Conservation (phyloP, 345 rosid genomes). For the Salix purpurea region DNA sequence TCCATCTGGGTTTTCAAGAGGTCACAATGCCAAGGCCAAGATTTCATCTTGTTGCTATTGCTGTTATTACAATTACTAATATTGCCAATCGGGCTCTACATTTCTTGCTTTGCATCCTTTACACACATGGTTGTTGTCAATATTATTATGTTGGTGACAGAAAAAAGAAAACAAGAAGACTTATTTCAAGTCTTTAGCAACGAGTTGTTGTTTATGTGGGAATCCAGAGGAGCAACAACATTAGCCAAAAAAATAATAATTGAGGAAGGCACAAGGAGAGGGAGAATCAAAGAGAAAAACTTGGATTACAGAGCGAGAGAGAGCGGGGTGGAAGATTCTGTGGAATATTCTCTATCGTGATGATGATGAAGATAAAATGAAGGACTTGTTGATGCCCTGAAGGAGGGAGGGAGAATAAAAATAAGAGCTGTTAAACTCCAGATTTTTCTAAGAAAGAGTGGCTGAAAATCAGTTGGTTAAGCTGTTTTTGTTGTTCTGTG, state of each 20-base stretch:
- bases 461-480: conserved; percentile 27
- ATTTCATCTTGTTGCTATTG: conserved; percentile 16
- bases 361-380: not conserved
- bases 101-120: conserved; percentile 39
- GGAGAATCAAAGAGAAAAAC: conserved; percentile 6
- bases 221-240: conserved; percentile 17
- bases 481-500: conserved; percentile 6
- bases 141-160: not conserved
- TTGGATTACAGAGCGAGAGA: conserved; percentile 12
- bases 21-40: conserved; percentile 41
- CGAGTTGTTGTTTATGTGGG: conserved; percentile 6
- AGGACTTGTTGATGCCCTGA: not conserved
- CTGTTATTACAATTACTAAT: conserved; percentile 4
- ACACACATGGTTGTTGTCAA: conserved; percentile 42
- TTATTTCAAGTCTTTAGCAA: not conserved
- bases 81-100: conserved; percentile 13
- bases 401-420: not conserved
- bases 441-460: conserved; percentile 45
- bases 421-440: conserved; percentile 30
- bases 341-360: conserved; percentile 17
- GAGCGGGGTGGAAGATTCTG: conserved; percentile 23
- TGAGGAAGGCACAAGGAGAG: not conserved
- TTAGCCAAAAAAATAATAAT: not conserved
- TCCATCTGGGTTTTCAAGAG: conserved; percentile 45
- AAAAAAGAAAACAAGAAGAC: not conserved